Base-by-base conservation (phyloP, 208 protist genomes). In the Wallacemonas sp. region DNA sequence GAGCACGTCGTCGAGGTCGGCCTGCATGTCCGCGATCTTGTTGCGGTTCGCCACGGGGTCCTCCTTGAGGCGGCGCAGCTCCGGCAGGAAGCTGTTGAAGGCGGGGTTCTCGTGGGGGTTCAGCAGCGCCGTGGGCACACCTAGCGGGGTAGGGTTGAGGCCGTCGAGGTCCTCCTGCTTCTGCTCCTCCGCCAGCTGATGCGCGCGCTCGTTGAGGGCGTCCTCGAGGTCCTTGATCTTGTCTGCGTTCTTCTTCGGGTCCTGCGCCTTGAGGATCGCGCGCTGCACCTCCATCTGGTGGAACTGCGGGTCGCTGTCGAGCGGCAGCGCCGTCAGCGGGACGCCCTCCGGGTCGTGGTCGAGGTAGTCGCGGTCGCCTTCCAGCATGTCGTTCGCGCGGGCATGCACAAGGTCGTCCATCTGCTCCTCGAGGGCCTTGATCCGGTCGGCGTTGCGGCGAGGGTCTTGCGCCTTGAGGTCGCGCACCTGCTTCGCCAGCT, bases 301-400 rank as follows among this genome's bases (percentile, higher is more conserved):
- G 55, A 92, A 89, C 50, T 71, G 62, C 14, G 62, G 55, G 52
- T 93, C 81, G 5, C 65, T 52, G 63, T 80, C 71, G 2, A 92
- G 76, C 46, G 72, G 72, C 39, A 93, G 52, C 8, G 69, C 32
- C 29, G 32, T 45, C n/a, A 85, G 39, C 3, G 87, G 76, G 20
- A 95, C 79, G 26, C 85, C 84, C 32, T 89, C 81, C 10, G 84
- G 84, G 10, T 81, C 68, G n/a, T 73, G 65, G 61, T 86, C 87
- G 22, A 95, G 74, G 72, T 86, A 92, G 63, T 29, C 72, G 36
- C 82, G 74, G 46, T 83, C 84, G 32, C 82, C 74, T 57, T 79
- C 49, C 42, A 84, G 79, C 52, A 66, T 70, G 50, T 81, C 68
- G 7, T 67, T 31, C 2, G 84, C 83, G 41, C 88, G 74, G 31